Percentiles rank a stretch among this genome's conserved stretches.
These are phyloP conservation scores for Arabis hirsuta DNA, from an alignment of 345 rosid genomes.

Conservation along the genomic window DNA sequence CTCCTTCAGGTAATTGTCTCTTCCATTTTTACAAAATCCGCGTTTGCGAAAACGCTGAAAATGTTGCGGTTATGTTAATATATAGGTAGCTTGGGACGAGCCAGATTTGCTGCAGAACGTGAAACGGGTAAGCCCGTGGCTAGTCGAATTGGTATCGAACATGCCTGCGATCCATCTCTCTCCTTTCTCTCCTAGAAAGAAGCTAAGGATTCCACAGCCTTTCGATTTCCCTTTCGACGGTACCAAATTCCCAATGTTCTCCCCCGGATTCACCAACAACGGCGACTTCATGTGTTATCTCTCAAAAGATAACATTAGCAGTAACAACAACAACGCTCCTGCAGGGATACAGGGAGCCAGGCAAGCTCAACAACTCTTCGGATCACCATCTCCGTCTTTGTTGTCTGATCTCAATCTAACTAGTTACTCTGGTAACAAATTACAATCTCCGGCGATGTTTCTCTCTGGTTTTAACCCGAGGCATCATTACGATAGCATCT, in stretches of 20 bases:
- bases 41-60: not conserved
- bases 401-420: conserved; percentile 64
- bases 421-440: conserved; percentile 52
- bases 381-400: conserved; percentile 64
- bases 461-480: conserved; percentile 61
- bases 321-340: conserved; percentile 54
- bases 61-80: conserved; percentile 1
- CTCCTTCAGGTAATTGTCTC: conserved; percentile 75
- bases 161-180: conserved; percentile 72
- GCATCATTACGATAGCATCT: conserved; percentile 46
- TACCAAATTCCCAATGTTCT: conserved; percentile 53
- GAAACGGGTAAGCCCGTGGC: conserved; percentile 90
- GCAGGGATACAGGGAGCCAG: conserved; percentile 99
- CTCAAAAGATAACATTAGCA: conserved; percentile 45
- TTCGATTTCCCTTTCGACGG: conserved; percentile 63
- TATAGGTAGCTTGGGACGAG: conserved; percentile 96
- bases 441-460: conserved; percentile 60
- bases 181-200: conserved; percentile 88
- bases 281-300: conserved; percentile 64
- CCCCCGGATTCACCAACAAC: conserved; percentile 55
- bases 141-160: conserved; percentile 84
- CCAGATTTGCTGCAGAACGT: conserved; percentile 93
- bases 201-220: conserved; percentile 67
- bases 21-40: not conserved
- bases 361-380: conserved; percentile 78